Evolutionary conservation across 306 rosid species (phyloP).

Genomic region (Pterocarpus santalinus): DNA sequence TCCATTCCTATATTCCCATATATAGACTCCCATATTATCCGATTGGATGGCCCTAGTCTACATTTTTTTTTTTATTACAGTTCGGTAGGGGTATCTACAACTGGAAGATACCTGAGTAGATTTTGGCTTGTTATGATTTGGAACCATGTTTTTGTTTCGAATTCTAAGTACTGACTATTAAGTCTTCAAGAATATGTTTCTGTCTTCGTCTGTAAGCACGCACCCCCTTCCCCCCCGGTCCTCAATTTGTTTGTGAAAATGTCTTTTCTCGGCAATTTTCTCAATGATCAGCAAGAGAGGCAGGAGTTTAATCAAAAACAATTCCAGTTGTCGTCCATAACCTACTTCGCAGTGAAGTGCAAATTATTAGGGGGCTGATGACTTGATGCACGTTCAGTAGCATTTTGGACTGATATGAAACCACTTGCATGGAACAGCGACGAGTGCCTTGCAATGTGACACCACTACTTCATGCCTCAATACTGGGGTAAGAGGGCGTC

Average conservation of each 20-base stretch:
- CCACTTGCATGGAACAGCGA: constrained; percentile 12
- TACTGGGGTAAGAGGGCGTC: background rate
- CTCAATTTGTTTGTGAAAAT: background rate
- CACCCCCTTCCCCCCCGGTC: background rate
- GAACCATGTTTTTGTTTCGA: background rate
- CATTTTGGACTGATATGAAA: background rate
- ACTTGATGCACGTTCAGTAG: background rate
- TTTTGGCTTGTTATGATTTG: constrained; percentile 1
- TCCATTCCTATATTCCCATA: background rate
- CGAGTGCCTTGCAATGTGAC: background rate
- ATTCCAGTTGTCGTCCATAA: constrained; percentile 4
- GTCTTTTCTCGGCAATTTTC: background rate
- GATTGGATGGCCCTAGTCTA: background rate
- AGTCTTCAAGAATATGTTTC: background rate
- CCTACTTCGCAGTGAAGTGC: background rate
- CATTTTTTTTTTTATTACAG: background rate
- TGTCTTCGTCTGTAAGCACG: constrained; percentile 4
- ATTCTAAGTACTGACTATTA: background rate
- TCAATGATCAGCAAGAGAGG: background rate
- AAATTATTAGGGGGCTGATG: background rate
- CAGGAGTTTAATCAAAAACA: background rate
- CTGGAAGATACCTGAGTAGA: background rate
- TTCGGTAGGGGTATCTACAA: background rate
- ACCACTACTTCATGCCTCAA: constrained; percentile 5
- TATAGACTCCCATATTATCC: background rate